Evolutionary conservation across 2,329 filamentous ascomycete species (phyloP), one percentile per base, ranked within the genome.

Genomic region (Trichoderma aggressivum): DNA sequence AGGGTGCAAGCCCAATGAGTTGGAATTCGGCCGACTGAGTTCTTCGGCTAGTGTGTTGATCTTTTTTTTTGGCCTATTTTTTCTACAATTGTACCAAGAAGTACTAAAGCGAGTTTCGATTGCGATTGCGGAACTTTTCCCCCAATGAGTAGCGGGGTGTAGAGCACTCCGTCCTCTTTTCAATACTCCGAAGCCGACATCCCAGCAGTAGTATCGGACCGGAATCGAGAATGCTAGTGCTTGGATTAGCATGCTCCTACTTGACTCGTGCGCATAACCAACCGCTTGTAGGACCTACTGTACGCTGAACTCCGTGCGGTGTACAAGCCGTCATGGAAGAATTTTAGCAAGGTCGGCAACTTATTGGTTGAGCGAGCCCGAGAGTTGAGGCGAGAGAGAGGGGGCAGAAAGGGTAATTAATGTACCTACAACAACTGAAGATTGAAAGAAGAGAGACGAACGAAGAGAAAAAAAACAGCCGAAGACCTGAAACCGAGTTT

Each of bases 161-260:
- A 69, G 65, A 34, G 10, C 21, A 59, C 32, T 34, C 32, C 10
- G 30, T 32, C 30, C 36, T 53, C 64, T 67, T 67, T 60, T 14
- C 36, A 60, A 68, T 68, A 43, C 65, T 68, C 55, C 65, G 65
- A 68, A 47, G 55, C 47, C 28, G 65, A 50, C 36, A 59, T 59
- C 36, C 65, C 36, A 60, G 34, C 26, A 68, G 36, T 26, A 68
- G 36, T 56, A 59, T 47, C 56, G 65, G 55, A 69, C 65, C 65
- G 65, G 65, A 69, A 50, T 69, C 65, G 32, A 61, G 26, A 69
- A 43, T 66, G 53, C 50, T 66, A 66, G 63, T 14, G n/a, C 63
- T 39, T 55, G 16, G 59, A n/a, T 69, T 69, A 69, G 65, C 55
- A 53, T 36, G 39, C 32, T 69, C 56, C 39, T 69, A 58, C 65